Conservation (phyloP, 768 basidiomycete species). For the Pleurotus cornucopiae region DNA sequence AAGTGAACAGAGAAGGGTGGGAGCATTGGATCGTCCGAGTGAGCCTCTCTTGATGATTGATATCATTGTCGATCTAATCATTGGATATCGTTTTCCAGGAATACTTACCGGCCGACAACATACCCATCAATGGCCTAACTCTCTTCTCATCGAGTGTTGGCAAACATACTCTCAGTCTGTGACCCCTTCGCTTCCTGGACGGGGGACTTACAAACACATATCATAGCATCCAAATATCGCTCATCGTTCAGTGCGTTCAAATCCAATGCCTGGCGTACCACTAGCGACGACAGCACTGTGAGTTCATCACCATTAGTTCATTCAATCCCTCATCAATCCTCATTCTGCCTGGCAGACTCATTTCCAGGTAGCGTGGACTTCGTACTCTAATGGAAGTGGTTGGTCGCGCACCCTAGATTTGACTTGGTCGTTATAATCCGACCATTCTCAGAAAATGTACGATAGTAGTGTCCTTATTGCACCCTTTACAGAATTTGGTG, state of each 20-base stretch:
- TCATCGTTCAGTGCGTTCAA: constrained; percentile 2
- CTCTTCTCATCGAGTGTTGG: background rate
- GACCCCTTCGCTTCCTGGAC: no score
- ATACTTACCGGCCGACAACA: background rate
- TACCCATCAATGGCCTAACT: background rate
- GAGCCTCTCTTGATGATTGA: no score
- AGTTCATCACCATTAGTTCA: background rate
- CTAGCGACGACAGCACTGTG: background rate
- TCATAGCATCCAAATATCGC: background rate
- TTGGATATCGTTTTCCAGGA: background rate
- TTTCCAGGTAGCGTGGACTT: background rate
- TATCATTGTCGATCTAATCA: no score
- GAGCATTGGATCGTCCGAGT: no score
- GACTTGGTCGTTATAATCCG: background rate
- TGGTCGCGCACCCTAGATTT: background rate
- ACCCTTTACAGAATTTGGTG: no score
- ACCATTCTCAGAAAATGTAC: no score
- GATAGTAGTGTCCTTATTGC: no score
- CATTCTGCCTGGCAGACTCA: background rate
- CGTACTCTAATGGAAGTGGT: background rate
- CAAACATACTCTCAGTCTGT: background rate
- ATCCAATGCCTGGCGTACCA: background rate
- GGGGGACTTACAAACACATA: background rate
- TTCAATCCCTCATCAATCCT: no score
- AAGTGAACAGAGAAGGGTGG: no score